Evolutionary conservation across 2,329 filamentous ascomycete genomes (phyloP), one percentile per base, ranked within the genome.

Genomic region (Davidsoniella australis): DNA sequence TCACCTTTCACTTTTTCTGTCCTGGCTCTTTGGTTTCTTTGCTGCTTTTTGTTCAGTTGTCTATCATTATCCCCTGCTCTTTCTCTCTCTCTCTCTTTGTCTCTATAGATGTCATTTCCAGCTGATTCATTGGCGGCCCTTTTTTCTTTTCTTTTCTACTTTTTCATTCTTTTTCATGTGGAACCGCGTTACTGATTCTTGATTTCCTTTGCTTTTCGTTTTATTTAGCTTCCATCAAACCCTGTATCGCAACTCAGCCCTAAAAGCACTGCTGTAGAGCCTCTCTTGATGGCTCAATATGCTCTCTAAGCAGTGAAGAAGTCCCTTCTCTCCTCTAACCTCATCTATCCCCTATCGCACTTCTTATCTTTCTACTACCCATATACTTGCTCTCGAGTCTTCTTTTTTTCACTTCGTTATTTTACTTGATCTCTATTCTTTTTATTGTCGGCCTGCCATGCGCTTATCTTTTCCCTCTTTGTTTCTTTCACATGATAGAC

Each of bases 261-360:
- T 41, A 23, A 41, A 17, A 41, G 20, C 10, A 17, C 39, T 5
- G 39, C 39, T 41, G 29, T 33, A 33, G 29, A 33, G 29, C 29
- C 29, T 33, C 29, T 23, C 1, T 41, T 41, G n/a, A 20, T 17
- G 68, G 60, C 71, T 63, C 56, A 75, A 71, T 24, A 64, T 78
- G 3, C 67, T 79, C 8, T 81, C 75, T 75, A 75, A 78, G 55
- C 69, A 72, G 10, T 61, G 80, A 14, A 80, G 76, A 76, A 23
- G 75, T 68, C 54, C 58, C 78, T 23, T 75, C 80, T 56, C 66
- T 77, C 39, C 39, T 9, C 39, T 5, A 41, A 8, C 20, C 20
- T 20, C 3, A 20, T 33, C 8, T 33, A 10, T 9, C 26, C 8
- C 12, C 29, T 9, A 33, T 12, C 12, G 10, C 26, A 23, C 29